Conservation (phyloP, 2,329 filamentous ascomycete species). For the Plenodomus lindquistii region DNA sequence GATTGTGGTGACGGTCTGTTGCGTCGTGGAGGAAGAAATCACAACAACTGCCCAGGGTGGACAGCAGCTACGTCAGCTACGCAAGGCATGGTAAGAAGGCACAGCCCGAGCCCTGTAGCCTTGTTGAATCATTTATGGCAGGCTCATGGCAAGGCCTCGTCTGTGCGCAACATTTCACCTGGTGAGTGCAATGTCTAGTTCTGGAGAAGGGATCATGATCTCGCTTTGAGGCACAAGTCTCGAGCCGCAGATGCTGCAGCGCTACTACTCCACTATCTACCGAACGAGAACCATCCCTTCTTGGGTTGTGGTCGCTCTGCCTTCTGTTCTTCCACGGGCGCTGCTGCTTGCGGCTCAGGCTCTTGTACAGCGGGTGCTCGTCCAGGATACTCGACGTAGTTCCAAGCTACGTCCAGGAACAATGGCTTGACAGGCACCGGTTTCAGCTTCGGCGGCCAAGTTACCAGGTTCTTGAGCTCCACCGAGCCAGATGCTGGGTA, state of each 20-base stretch:
- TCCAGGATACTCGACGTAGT: conserved; percentile 91
- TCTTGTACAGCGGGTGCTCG: conserved; percentile 48
- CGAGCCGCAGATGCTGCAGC: neutral
- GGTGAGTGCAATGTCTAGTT: too few species aligned
- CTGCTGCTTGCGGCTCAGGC: conserved; percentile 29
- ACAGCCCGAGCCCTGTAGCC: too few species aligned
- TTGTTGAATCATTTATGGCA: too few species aligned
- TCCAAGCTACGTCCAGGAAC: conserved; percentile 96
- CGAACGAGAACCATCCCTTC: conserved; percentile 58
- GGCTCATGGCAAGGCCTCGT: too few species aligned
- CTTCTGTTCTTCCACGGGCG: conserved; percentile 24
- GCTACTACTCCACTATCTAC: conserved; percentile 43
- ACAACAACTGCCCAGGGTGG: too few species aligned
- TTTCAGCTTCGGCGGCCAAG: conserved; percentile 82
- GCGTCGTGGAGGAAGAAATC: too few species aligned
- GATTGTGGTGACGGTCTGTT: too few species aligned
- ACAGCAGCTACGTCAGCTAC: too few species aligned
- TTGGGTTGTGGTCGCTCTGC: conserved; percentile 49
- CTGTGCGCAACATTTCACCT: too few species aligned
- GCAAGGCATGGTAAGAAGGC: too few species aligned
- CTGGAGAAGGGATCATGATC: too few species aligned
- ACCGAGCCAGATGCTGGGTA: conserved; percentile 70
- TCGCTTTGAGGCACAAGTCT: too few species aligned
- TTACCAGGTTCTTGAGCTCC: conserved; percentile 79
- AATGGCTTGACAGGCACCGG: conserved; percentile 90